Conservation (phyloP, 1,139 yeast genomes). For the Yamadazyma sp. region DNA sequence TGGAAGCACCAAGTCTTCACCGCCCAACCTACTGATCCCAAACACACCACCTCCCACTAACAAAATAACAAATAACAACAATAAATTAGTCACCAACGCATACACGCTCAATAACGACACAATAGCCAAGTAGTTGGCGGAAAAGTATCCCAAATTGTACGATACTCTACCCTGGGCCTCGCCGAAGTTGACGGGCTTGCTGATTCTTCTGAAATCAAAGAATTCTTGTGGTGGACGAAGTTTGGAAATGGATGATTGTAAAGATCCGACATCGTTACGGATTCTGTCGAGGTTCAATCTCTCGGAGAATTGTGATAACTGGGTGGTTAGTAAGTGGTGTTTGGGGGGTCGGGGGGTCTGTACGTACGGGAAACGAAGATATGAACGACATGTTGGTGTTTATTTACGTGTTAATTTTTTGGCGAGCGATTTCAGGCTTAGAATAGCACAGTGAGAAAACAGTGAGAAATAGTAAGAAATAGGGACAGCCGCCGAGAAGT, state of each 20-base stretch:
- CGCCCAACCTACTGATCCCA: constrained; percentile 77
- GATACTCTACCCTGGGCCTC: constrained; percentile 87
- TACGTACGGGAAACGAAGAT: constrained; percentile 20
- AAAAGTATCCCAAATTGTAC: constrained; percentile 83
- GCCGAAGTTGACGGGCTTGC: constrained; percentile 86
- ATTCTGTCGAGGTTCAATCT: constrained; percentile 53
- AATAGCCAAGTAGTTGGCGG: constrained; percentile 80
- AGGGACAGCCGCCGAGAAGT: too few species aligned
- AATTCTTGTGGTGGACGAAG: constrained; percentile 90
- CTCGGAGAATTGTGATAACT: constrained; percentile 47
- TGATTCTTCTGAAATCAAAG: constrained; percentile 83
- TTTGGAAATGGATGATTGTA: constrained; percentile 68
- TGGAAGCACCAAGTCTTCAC: constrained; percentile 76
- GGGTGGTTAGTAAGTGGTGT: constrained; percentile 17
- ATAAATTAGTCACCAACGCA: constrained; percentile 74
- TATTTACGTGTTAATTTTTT: constrained; percentile 6
- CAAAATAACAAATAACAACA: constrained; percentile 77
- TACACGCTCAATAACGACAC: constrained; percentile 61
- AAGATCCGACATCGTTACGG: constrained; percentile 34
- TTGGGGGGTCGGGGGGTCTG: not conserved
- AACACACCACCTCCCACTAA: constrained; percentile 68
- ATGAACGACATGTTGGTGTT: constrained; percentile 15
- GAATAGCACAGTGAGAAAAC: too few species aligned
- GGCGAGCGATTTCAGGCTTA: too few species aligned
- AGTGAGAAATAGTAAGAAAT: too few species aligned